phyloP scores from a whole-genome alignment of 306 rosid species.

The Lathyrus aphaca region DNA sequence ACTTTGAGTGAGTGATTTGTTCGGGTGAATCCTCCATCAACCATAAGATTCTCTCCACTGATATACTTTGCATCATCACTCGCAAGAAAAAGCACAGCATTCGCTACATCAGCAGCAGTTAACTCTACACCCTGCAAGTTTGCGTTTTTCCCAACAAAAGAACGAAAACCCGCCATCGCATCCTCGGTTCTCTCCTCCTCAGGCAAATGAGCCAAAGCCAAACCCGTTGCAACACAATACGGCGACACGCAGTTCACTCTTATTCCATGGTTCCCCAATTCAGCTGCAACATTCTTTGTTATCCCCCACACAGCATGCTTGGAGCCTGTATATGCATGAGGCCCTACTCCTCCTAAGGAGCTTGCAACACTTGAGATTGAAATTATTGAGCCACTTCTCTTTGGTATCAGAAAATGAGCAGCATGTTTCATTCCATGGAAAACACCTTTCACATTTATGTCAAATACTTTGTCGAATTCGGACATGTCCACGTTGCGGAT shows the following conservation, averaged over 20 bases:
- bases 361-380: conserved; percentile 66
- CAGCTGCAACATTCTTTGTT: conserved; percentile 81
- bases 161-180: conserved; percentile 46
- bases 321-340: conserved; percentile 77
- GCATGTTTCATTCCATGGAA: conserved; percentile 89
- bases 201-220: conserved; percentile 70
- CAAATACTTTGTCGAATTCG: conserved; percentile 79
- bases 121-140: conserved; percentile 78
- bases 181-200: conserved; percentile 75
- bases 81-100: conserved; percentile 81
- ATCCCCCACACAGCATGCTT: conserved; percentile 85
- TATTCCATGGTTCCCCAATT: conserved; percentile 63
- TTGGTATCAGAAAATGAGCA: conserved; percentile 68
- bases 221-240: conserved; percentile 52
- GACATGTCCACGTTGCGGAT: conserved; percentile 62
- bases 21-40: conserved; percentile 75
- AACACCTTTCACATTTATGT: conserved; percentile 74
- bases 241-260: conserved; percentile 81
- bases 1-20: conserved; percentile 57
- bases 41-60: conserved; percentile 72
- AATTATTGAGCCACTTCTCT: conserved; percentile 73
- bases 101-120: conserved; percentile 68
- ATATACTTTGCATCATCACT: conserved; percentile 76
- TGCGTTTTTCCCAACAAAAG: conserved; percentile 47
- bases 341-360: conserved; percentile 55